phyloP scores from a whole-genome alignment of 352 stramenopile species.

The Pythium phragmiticola region DNA sequence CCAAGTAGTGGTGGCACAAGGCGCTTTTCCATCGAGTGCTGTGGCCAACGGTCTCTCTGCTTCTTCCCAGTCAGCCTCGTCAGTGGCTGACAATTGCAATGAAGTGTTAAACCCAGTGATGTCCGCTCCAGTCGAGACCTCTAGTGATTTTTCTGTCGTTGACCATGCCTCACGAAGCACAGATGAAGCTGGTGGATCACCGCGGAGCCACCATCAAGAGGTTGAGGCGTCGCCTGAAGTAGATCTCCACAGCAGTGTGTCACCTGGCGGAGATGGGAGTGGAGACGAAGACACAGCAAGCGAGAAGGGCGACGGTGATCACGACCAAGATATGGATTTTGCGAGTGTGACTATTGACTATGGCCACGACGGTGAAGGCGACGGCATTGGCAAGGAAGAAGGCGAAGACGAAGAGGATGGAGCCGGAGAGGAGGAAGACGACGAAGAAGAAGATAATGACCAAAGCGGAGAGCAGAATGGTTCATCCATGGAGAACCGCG shows the following conservation, averaged over 20 bases:
- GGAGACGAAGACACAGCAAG: neutral
- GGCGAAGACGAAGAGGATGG: slow-evolving; percentile 10
- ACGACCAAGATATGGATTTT: slow-evolving; percentile 1
- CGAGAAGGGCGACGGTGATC: neutral
- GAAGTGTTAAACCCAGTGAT: neutral
- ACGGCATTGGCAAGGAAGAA: slow-evolving; percentile 19
- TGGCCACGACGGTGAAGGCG: slow-evolving; percentile 18
- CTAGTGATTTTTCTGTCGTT: neutral
- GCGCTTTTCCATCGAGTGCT: neutral
- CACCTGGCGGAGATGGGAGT: neutral
- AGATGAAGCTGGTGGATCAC: neutral
- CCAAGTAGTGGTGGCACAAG: neutral
- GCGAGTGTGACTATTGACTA: neutral
- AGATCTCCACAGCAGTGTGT: no score
- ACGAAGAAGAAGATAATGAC: slow-evolving; percentile 22
- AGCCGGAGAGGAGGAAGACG: slow-evolving; percentile 21
- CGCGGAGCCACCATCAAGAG: neutral
- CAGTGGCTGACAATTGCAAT: neutral
- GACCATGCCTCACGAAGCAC: neutral
- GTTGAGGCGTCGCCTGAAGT: neutral
- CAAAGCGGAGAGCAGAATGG: slow-evolving; percentile 8
- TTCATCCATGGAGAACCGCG: neutral
- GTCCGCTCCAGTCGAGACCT: no score
- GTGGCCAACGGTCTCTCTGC: neutral
- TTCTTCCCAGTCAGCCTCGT: neutral